Evolutionary conservation across 441 rosid genomes (phyloP).

Genomic region (Rhodomyrtus psidioides): DNA sequence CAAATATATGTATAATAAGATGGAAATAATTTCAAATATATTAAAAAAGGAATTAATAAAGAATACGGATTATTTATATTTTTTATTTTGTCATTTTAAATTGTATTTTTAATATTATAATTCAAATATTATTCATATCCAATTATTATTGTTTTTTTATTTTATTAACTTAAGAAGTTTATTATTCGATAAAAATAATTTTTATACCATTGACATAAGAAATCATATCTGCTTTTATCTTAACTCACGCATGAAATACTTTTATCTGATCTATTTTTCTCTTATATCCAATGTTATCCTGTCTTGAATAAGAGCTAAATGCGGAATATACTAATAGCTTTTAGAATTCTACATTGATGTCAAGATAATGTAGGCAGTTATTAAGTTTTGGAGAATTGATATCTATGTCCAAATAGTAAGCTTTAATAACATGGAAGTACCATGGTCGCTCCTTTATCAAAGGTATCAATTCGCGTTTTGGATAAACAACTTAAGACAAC

Average conservation of each 20-base stretch:
- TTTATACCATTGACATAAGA: not conserved
- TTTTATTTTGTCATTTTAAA: not conserved
- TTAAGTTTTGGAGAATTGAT: not conserved
- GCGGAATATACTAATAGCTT: not conserved
- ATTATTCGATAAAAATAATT: not conserved
- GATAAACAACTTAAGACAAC: not conserved
- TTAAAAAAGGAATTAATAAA: not conserved
- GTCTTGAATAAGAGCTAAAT: not conserved
- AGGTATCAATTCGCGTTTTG: too few relatives aligned
- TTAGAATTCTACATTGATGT: not conserved
- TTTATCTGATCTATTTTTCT: not conserved
- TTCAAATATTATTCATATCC: not conserved
- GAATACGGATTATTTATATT: rapidly evolving
- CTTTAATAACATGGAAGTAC: not conserved
- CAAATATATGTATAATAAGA: not conserved
- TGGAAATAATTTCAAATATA: not conserved
- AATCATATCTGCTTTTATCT: not conserved
- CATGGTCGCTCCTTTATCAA: not conserved
- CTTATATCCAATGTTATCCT: not conserved
- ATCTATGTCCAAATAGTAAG: not conserved
- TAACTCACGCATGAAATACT: not conserved
- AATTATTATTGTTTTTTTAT: not conserved
- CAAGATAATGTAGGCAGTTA: not conserved
- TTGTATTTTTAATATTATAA: not conserved
- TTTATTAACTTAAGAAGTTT: not conserved